Base-by-base conservation (phyloP, 805 yeast genomes). In the Candida incommunis region DNA sequence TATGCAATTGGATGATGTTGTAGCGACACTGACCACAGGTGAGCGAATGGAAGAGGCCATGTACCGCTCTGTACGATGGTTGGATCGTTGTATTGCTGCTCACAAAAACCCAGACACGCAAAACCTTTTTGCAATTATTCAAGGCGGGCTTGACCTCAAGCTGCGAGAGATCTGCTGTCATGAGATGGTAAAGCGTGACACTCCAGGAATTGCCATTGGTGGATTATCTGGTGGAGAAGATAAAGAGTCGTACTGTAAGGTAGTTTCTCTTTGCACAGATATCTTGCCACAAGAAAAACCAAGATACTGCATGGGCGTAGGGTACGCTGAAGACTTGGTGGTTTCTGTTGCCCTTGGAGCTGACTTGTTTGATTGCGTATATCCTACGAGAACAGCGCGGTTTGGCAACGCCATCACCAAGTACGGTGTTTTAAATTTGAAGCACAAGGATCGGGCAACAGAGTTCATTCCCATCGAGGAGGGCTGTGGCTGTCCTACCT, bases 181-280 rank as follows among this genome's bases (percentile, higher is more conserved):
- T 2, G 72, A 68, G 46, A 68, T 68, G 72, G 55, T 56, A 24
- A 58, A 60, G 37, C 55, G 72, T 2, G 66, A 68, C 48, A 68
- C 72, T 1, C 72, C 72, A 0, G 72, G 72, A 3, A 67, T 68
- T 41, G 72, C 72, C 5, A 67, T 68, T 41, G 72, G 72, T 25
- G 72, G 72, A 1, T 57, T 68, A n/a, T 64, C 69, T 15, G 72
- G 72, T 1, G 72, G 72, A 7, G 72, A 68, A 46, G 72, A 64
- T 48, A 68, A 68, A 50, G 58, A 50, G 16, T 51, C 59, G 25
- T 68, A 63, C 52, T 68, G 72, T 51, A 48, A 54, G 37, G 68
- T 67, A 41, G 72, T 67, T 2, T 43, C 52, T 7, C 52, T 56
- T 2, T 68, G 72, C 47, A 68, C 72, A 0, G 67, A 62, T 29